A percentile compares a stretch with the other conserved stretches of the same genome.
These are phyloP conservation scores for Furcasterigmium furcatum DNA, from an alignment of 2,329 filamentous ascomycete species.

Conservation along the genomic window DNA sequence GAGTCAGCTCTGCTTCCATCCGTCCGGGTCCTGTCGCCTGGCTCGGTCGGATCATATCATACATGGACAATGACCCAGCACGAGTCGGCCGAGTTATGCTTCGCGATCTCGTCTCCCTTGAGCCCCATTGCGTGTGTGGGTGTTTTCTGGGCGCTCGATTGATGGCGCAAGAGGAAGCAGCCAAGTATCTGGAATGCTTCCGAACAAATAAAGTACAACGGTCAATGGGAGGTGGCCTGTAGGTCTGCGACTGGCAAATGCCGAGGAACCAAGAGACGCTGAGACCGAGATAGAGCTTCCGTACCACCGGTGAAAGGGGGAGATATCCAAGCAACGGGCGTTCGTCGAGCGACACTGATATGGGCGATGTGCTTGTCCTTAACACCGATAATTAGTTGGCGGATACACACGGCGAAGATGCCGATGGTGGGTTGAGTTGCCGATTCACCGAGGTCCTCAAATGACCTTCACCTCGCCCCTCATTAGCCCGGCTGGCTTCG, in stretches of 20 bases:
- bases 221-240: no score
- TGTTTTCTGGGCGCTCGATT: neutral
- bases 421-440: neutral
- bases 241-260: neutral
- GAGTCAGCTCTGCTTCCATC: constrained; percentile 7
- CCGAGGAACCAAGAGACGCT: neutral
- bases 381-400: no score
- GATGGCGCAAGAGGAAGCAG: no score
- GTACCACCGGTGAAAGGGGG: neutral
- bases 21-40: no score
- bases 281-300: neutral
- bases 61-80: constrained; percentile 92
- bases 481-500: constrained; percentile 11
- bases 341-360: no score
- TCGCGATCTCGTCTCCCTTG: constrained; percentile 50
- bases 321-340: no score
- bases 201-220: no score
- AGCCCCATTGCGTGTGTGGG: constrained; percentile 33
- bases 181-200: no score
- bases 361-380: no score
- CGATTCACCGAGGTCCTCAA: constrained; percentile 1
- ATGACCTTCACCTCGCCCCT: constrained; percentile 15
- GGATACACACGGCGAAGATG: neutral
- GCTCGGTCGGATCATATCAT: neutral
- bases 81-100: constrained; percentile 78